Conservation (phyloP, 225 moss, liverwort and hornwort species). For the Pseudisothecium myosuroides region DNA sequence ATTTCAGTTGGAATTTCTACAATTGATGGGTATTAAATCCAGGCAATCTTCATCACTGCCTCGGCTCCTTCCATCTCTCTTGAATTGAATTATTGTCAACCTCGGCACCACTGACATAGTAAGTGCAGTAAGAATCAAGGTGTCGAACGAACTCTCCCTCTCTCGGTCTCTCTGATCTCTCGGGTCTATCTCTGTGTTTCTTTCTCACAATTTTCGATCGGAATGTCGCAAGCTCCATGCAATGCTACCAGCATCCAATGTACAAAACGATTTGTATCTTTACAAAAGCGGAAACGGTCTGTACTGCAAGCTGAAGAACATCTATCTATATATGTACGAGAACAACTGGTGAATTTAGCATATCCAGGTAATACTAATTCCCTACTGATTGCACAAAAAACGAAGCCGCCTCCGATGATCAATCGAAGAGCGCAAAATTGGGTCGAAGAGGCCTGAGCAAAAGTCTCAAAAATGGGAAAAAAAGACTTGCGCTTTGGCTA, state of each 20-base stretch:
- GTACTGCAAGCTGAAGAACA: constrained; percentile 11
- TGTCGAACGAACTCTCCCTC: neutral
- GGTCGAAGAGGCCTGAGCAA: neutral
- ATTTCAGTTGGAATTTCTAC: neutral
- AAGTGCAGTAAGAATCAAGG: constrained; percentile 35
- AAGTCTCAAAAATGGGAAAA: constrained; percentile 3
- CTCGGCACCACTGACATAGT: constrained; percentile 13
- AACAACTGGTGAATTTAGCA: neutral
- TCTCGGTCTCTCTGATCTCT: neutral
- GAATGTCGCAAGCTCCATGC: constrained; percentile 12
- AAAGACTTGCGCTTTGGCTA: neutral
- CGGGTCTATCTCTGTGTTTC: neutral
- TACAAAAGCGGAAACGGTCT: constrained; percentile 14
- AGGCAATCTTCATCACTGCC: neutral
- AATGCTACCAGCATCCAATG: constrained; percentile 25
- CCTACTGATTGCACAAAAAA: neutral
- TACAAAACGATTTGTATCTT: constrained; percentile 19
- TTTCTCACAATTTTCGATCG: constrained; percentile 33
- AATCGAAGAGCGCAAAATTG: neutral
- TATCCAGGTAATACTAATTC: neutral
- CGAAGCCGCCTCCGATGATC: neutral
- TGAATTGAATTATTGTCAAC: constrained; percentile 24
- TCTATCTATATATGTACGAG: constrained; percentile 10
- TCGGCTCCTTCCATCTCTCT: constrained; percentile 6
- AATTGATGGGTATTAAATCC: neutral